These are phyloP conservation scores for Phytophthora chlamydospora DNA, from an alignment of 352 stramenopile species.

Conservation along the genomic window DNA sequence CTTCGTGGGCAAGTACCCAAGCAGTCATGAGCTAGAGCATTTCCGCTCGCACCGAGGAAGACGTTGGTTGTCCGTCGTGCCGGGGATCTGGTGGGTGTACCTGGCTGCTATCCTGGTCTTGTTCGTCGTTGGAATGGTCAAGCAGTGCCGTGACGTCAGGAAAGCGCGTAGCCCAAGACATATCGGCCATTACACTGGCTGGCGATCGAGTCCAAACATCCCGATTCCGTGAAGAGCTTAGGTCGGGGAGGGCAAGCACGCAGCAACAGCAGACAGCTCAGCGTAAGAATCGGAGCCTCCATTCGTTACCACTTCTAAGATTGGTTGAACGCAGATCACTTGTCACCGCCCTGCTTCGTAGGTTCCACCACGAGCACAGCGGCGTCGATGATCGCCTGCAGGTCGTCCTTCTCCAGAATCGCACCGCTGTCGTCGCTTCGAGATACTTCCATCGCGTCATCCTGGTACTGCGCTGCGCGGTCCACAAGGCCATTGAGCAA, in stretches of 20 bases:
- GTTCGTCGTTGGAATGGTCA: constrained; percentile 49
- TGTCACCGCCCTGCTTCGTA: constrained; percentile 20
- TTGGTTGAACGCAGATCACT: constrained; percentile 19
- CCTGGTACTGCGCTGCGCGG: constrained; percentile 55
- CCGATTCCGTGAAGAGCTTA: constrained; percentile 10
- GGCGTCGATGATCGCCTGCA: constrained; percentile 58
- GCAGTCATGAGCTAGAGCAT: constrained; percentile 50
- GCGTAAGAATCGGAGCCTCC: constrained; percentile 5
- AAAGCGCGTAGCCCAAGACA: constrained; percentile 21
- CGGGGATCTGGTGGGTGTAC: constrained; percentile 69
- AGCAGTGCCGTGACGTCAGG: constrained; percentile 30
- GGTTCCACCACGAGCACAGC: constrained; percentile 40
- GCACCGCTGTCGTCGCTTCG: constrained; percentile 36
- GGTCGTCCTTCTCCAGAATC: constrained; percentile 70
- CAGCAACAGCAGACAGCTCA: constrained; percentile 5
- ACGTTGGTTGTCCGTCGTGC: constrained; percentile 51
- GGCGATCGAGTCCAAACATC: constrained; percentile 21
- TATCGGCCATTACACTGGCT: constrained; percentile 33
- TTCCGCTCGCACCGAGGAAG: constrained; percentile 37
- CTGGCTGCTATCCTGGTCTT: constrained; percentile 52
- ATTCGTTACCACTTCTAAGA: constrained; percentile 23
- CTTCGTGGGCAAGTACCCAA: constrained; percentile 76
- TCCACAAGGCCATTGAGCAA: constrained; percentile 62
- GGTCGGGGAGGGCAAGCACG: background rate
- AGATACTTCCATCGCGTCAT: constrained; percentile 43